phyloP scores from a whole-genome alignment of 2,329 filamentous ascomycete species.

The Alternaria infectoria region DNA sequence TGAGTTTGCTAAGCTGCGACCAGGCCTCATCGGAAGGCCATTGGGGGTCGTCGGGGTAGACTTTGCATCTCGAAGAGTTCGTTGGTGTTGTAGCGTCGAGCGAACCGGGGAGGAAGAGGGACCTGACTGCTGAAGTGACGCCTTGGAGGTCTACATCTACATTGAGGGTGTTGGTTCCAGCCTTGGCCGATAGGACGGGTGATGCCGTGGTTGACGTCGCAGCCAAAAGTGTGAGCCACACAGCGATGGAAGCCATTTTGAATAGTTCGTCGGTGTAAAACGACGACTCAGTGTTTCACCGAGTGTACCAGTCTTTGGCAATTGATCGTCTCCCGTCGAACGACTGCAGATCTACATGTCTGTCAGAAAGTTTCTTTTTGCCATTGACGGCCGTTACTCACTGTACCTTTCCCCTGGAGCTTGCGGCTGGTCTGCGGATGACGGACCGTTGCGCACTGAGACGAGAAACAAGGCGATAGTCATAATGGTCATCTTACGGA shows the following conservation, averaged over 20 bases:
- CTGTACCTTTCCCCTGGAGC: conserved; percentile 5
- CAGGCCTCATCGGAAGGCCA: conserved; percentile 60
- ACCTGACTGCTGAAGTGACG: conserved; percentile 23
- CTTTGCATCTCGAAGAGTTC: conserved; percentile 53
- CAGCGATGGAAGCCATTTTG: conserved; percentile 20
- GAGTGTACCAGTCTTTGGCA: conserved; percentile 1
- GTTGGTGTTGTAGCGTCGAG: conserved; percentile 7
- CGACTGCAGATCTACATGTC: conserved; percentile 14
- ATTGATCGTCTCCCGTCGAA: conserved; percentile 11
- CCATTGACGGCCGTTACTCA: neutral
- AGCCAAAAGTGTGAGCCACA: conserved; percentile 33
- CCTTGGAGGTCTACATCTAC: conserved; percentile 29
- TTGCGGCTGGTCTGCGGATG: conserved; percentile 4
- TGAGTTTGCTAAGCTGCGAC: conserved; percentile 53
- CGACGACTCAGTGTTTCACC: conserved; percentile 1
- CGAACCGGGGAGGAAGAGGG: conserved; percentile 28
- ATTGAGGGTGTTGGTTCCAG: conserved; percentile 11
- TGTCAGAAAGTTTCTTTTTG: conserved; percentile 12
- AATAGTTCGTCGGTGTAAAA: conserved; percentile 4
- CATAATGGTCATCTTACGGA: conserved; percentile 5
- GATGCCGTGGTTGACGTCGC: conserved; percentile 29
- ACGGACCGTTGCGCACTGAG: conserved; percentile 12
- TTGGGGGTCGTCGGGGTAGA: conserved; percentile 52
- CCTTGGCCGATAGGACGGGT: conserved; percentile 18
- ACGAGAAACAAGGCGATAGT: conserved; percentile 5